Conservation (phyloP, 2,329 filamentous ascomycete species). For the Colletotrichum noveboracense region DNA sequence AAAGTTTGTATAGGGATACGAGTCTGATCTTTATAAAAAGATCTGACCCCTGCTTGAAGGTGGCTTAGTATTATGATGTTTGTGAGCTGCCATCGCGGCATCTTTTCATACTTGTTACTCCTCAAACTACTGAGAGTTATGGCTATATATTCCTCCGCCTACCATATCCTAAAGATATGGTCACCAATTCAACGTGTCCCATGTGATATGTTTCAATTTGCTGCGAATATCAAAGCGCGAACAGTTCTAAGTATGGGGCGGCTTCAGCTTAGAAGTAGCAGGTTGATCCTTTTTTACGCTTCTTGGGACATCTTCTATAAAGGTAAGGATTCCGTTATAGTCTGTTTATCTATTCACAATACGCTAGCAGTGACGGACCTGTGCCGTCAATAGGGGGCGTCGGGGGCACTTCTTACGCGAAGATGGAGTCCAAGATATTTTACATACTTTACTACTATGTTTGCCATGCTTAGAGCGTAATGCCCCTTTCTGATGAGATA, state of each 20-base stretch:
- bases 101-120: too few species aligned
- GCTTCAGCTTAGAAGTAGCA: rapidly evolving
- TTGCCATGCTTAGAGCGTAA: background rate
- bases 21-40: background rate
- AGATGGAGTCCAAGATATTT: background rate
- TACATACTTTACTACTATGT: rapidly evolving
- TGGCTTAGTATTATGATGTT: rapidly evolving
- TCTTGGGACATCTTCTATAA: background rate
- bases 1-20: background rate
- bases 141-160: too few species aligned
- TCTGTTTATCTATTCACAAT: background rate
- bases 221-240: too few species aligned
- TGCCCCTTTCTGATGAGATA: background rate
- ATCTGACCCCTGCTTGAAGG: background rate
- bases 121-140: too few species aligned
- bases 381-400: rapidly evolving
- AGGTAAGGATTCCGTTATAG: rapidly evolving
- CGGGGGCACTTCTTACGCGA: background rate
- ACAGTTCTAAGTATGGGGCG: too few species aligned
- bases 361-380: background rate
- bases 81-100: too few species aligned
- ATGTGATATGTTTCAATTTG: too few species aligned
- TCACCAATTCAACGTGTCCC: too few species aligned
- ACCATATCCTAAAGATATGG: too few species aligned
- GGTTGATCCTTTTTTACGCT: rapidly evolving